Conservation (phyloP, 2,329 filamentous ascomycete species). For the Fusarium setosum region DNA sequence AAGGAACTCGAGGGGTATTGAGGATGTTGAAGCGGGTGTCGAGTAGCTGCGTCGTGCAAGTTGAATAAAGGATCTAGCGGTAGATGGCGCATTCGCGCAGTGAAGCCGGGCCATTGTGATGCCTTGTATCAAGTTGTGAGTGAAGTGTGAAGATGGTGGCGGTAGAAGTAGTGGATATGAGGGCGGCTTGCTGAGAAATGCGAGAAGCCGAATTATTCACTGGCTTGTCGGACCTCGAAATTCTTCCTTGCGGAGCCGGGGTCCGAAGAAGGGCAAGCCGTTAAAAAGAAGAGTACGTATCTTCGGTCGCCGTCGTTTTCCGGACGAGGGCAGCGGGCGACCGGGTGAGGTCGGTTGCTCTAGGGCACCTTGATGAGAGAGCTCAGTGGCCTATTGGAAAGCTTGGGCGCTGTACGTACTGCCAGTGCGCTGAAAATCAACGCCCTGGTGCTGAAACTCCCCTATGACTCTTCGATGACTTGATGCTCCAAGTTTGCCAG, state of each 20-base stretch:
- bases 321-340: background rate
- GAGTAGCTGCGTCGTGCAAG: constrained; percentile 51
- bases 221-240: constrained; percentile 36
- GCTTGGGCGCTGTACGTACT: background rate
- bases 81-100: constrained; percentile 54
- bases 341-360: background rate
- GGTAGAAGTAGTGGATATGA: constrained; percentile 28
- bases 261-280: constrained; percentile 27
- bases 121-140: constrained; percentile 8
- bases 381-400: no score
- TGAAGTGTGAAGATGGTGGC: constrained; percentile 11
- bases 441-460: no score
- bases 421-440: background rate
- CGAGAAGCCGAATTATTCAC: constrained; percentile 32
- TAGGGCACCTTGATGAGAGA: background rate
- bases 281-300: constrained; percentile 26
- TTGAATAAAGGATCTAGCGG: constrained; percentile 55
- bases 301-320: constrained; percentile 14
- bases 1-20: constrained; percentile 53
- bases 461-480: background rate
- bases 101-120: constrained; percentile 48
- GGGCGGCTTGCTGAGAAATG: constrained; percentile 44
- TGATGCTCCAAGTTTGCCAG: constrained; percentile 11
- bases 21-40: constrained; percentile 37
- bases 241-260: constrained; percentile 35